Base-by-base conservation (phyloP, 345 rosid genomes). In the Xanthoceras sorbifolium region DNA sequence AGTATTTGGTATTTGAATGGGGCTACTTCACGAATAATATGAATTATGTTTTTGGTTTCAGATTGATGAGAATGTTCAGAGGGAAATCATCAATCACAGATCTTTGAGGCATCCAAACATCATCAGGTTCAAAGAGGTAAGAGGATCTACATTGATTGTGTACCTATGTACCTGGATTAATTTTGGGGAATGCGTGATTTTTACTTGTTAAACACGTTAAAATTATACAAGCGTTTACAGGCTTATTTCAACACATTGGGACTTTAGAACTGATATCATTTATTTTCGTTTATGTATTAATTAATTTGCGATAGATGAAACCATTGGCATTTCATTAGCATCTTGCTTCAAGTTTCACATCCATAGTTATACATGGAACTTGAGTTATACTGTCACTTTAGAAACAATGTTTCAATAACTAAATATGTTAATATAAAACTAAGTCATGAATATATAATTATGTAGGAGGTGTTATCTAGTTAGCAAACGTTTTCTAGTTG, bases 31-130 rank as follows among this genome's bases (percentile, higher is more conserved):
- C 12, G 18, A 67, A 44, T 25, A 46, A 9, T 42, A 22, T 36
- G 26, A 6, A 28, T 77, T 73, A 61, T 44, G 57, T 78, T 76
- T 61, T 46, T 55, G 67, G 85, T 77, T 73, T 73, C 90, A 93
- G 99, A 95, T 95, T 81, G 99, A 95, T 83, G 99, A 90, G 84
- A 89, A 95, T 87, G 99, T 95, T 20, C 94, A 85, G 85, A 89
- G 99, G 81, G 98, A 95, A 84, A 95, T 95, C 78, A 95, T 92
- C 73, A 95, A 92, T 69, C 98, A 93, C 81, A 87, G 94, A 79
- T 89, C 97, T 15, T 81, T 95, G 65, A 87, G 92, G 83, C 98
- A 95, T 80, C 99, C 99, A 12, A 95, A 95, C 76, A 93, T 95
- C 59, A 87, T 95, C 63, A 82, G 91, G 86, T 95, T 95, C 90